Evolutionary conservation across 2,329 filamentous ascomycete species (phyloP), one percentile per base, ranked within the genome.

Genomic region (Ascochyta viciae-villosae): DNA sequence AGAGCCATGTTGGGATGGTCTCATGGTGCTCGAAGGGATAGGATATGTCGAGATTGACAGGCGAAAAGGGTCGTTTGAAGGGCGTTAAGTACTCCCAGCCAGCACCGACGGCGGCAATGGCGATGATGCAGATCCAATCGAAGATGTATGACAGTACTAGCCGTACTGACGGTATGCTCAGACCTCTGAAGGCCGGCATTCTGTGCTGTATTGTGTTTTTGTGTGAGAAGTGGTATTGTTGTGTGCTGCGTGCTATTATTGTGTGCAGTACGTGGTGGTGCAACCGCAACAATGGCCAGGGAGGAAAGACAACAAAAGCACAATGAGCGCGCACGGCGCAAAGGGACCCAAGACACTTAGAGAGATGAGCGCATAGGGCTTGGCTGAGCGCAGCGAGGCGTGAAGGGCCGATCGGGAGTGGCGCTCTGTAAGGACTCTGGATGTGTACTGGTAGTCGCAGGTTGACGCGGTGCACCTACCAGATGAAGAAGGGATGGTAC

Each of bases 21-120:
- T 96, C 91, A 22, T 88, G 71, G 12, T 83, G 79, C 45, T 85
- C 85, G 65, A 85, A 87, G 0, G 93, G 92, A 65, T 89, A 96
- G 16, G 91, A 90, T 68, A 97, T 96, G 58, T 85, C 84, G 22
- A 88, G 85, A 68, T 97, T 88, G 61, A 86, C 80, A 6, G 91
- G 82, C 31, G 85, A 87, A 74, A 95, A 94, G 0, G 88, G 87
- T 33, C 87, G 82, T 64, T 86, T 85, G 67, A 87, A 90, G 0
- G 90, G 89, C 0, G 81, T 79, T 47, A 87, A 77, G 41, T 78
- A 78, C 57, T 84, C 84, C 63, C 91, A 82, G 6, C 82, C 80
- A 52, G 78, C 83, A 52, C 87, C 87, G 34, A 89, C 77, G 13
- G 80, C 81, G 24, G 82, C 86, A 22, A 86, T 83, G 16, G 75